Percentiles rank a stretch among this genome's conserved stretches.
Evolutionary conservation across 75 land plant genomes (phyloP).

Genomic region (Pinus taeda): DNA sequence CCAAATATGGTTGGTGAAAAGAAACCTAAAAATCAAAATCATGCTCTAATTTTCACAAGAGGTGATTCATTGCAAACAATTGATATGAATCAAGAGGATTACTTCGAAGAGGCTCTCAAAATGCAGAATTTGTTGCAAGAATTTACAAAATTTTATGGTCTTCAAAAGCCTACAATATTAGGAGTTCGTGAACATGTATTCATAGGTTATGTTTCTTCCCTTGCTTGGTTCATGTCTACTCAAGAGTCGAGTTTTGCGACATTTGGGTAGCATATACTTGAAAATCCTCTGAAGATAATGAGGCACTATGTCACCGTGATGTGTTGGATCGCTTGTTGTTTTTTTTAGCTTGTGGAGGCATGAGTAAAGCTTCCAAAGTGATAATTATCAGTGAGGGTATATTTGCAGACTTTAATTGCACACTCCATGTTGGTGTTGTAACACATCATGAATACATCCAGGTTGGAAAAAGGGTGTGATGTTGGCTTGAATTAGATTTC

Average conservation of each 20-base stretch:
- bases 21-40: conserved; percentile 97
- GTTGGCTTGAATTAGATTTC: background rate
- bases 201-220: conserved; percentile 92
- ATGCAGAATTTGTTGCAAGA: conserved; percentile 89
- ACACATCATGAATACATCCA: conserved; percentile 97
- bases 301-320: conserved; percentile 98
- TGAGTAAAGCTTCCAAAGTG: conserved; percentile 91
- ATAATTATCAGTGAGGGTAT: conserved; percentile 98
- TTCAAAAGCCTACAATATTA: conserved; percentile 76
- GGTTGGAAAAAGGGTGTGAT: conserved; percentile 94
- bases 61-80: conserved; percentile 98
- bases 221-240: conserved; percentile 98
- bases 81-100: conserved; percentile 98
- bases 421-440: conserved; percentile 84
- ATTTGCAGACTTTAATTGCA: conserved; percentile 91
- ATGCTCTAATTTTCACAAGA: conserved; percentile 90
- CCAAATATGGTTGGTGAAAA: conserved; percentile 92
- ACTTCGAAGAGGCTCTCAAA: conserved; percentile 95
- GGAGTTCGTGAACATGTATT: conserved; percentile 94
- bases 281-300: conserved; percentile 78
- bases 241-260: conserved; percentile 96
- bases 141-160: conserved; percentile 62
- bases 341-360: conserved; percentile 81
- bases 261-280: conserved; percentile 89
- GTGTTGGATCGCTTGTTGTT: conserved; percentile 92